Evolutionary conservation across 2,329 filamentous ascomycete species (phyloP).

Genomic region (Simplicillium aogashimaense): DNA sequence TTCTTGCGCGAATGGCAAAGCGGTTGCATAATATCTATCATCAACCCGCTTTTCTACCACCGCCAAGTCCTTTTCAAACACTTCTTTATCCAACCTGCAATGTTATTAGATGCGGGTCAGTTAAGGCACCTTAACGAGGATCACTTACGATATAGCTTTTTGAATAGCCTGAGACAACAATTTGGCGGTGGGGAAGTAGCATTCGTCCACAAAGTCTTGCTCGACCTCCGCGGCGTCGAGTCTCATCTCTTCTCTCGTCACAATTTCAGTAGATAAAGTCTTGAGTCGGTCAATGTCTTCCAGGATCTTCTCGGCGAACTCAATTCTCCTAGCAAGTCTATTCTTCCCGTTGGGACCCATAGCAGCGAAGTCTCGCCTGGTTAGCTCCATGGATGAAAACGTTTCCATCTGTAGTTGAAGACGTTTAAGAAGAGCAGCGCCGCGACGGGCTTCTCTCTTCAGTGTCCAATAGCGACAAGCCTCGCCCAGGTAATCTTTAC

Average conservation of each 20-base stretch:
- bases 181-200: constrained; percentile 82
- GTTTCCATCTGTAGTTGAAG: constrained; percentile 92
- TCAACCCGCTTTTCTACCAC: constrained; percentile 43
- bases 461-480: constrained; percentile 97
- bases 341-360: constrained; percentile 81
- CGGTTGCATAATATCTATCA: constrained; percentile 46
- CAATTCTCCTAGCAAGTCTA: constrained; percentile 70
- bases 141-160: constrained; percentile 68
- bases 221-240: constrained; percentile 68
- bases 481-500: constrained; percentile 87
- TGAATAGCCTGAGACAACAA: constrained; percentile 70
- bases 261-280: constrained; percentile 58
- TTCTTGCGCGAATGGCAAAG: constrained; percentile 45
- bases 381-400: constrained; percentile 96
- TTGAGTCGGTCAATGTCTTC: constrained; percentile 71
- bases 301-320: constrained; percentile 71
- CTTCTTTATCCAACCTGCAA: constrained; percentile 51
- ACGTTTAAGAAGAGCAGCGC: constrained; percentile 84
- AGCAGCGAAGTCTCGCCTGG: constrained; percentile 85
- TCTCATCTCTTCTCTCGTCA: constrained; percentile 68
- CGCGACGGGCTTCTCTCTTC: constrained; percentile 85
- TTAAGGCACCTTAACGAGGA: not conserved
- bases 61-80: constrained; percentile 44
- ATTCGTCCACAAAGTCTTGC: constrained; percentile 69
- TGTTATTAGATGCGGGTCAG: constrained; percentile 22